Base-by-base conservation (phyloP, 2,329 filamentous ascomycete species). In the Xylariaceae sp. region DNA sequence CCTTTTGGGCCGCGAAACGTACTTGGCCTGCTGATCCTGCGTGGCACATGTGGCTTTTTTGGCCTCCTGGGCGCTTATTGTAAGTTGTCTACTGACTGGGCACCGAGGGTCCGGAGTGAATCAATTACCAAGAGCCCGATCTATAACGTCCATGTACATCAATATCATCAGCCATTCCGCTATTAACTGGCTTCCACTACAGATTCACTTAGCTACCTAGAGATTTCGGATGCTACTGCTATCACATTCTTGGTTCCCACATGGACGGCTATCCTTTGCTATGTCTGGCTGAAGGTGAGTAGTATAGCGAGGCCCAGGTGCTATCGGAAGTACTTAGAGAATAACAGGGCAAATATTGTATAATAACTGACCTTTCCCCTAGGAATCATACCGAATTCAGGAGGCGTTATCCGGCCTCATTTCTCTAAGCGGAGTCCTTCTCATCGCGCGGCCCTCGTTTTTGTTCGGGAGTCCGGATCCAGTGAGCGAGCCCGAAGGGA, bases 231-330 rank as follows among this genome's bases (percentile, higher is more conserved):
- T 65, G 86, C 88, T 1, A 90, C 86, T 0, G 87, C 92, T 21
- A 84, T 94, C 32, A 89, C 86, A 6, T 94, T 92, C 67, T 76
- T 94, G 2, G 80, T 87, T 0, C 89, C 89, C 0, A 85, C 85
- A 7, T 74, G 90, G 9, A 84, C 86, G 7, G 87, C 72, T 1
- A 68, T 74, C 77, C 68, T 91, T 79, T 79, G 84, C 76, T 61
- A 90, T 82, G 68, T 89, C 77, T 42, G 62, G 57, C 51, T 70
- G 7, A 61, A 51, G 51, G 67, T 69, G 55, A 51, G 63, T 59
- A 22, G 5, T 22, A 2, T 15, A 10, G 22, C 5, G n/a, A 15
- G 16, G 26, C 26, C 26, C 6, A 10, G 16, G n/a, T 22, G 12
- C 9, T 13, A 9, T 41, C 39, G 21, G 22, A n/a, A 39, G 34